Percentiles rank a stretch among this genome's conserved stretches.
These are phyloP conservation scores for Penstemon davidsonii DNA, from an alignment of 257 asterid genomes.

Conservation along the genomic window DNA sequence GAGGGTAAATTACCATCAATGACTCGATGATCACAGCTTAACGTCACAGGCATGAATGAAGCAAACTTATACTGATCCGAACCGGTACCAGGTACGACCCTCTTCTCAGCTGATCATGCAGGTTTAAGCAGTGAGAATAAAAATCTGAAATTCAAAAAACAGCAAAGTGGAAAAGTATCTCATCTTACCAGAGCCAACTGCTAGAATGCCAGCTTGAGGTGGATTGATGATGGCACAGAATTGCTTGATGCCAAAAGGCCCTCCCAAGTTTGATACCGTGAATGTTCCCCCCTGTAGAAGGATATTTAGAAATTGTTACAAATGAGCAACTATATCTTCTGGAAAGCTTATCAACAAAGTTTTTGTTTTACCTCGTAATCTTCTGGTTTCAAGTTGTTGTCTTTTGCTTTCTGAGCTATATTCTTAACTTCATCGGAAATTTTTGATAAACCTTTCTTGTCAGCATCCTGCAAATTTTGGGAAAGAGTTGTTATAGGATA, in stretches of 20 bases:
- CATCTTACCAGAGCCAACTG: constrained; percentile 84
- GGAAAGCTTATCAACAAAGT: not conserved
- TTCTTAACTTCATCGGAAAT: constrained; percentile 82
- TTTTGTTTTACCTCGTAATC: constrained; percentile 75
- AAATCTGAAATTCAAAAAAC: constrained; percentile 9
- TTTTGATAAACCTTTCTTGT: constrained; percentile 84
- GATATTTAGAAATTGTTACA: not conserved
- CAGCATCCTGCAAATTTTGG: constrained; percentile 76
- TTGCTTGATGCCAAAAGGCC: constrained; percentile 96
- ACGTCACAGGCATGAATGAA: constrained; percentile 75
- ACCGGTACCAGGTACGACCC: constrained; percentile 75
- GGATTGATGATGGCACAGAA: constrained; percentile 97
- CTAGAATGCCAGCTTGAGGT: constrained; percentile 94
- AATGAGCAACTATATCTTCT: not conserved
- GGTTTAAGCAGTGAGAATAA: constrained; percentile 12
- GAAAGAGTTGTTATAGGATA: not conserved
- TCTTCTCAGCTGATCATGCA: constrained; percentile 75
- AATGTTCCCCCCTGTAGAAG: constrained; percentile 88
- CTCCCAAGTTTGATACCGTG: constrained; percentile 89
- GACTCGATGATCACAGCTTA: constrained; percentile 98
- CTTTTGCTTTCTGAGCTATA: constrained; percentile 83
- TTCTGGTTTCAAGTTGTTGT: constrained; percentile 85
- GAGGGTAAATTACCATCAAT: constrained; percentile 64
- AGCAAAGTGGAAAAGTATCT: constrained; percentile 4
- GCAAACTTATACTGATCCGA: constrained; percentile 64